These are phyloP conservation scores for Pichia sp. DNA, from an alignment of 1,139 yeast genomes.

Conservation along the genomic window DNA sequence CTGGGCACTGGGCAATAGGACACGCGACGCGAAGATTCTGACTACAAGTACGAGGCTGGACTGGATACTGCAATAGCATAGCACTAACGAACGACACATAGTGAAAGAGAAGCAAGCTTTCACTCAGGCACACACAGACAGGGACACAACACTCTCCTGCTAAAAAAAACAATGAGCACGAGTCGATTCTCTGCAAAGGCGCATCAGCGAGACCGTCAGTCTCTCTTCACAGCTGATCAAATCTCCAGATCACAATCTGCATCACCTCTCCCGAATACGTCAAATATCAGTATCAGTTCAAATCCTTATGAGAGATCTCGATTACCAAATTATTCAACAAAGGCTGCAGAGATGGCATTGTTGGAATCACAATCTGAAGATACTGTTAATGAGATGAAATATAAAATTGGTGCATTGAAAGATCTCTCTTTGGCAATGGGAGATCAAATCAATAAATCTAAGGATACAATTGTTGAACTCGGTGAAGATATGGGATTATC, in stretches of 20 bases:
- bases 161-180: slow-evolving; percentile 19
- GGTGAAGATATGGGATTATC: slow-evolving; percentile 37
- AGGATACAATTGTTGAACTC: slow-evolving; percentile 52
- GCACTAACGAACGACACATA: too few species aligned
- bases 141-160: too few species aligned
- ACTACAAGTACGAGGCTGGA: too few species aligned
- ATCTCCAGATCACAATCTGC: slow-evolving; percentile 6
- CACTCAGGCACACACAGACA: too few species aligned
- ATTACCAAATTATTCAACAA: slow-evolving; percentile 17
- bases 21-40: too few species aligned
- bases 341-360: slow-evolving; percentile 55
- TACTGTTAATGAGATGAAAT: slow-evolving; percentile 61
- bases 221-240: slow-evolving; percentile 20
- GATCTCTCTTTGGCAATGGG: slow-evolving; percentile 73
- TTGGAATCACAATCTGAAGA: slow-evolving; percentile 83
- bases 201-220: slow-evolving; percentile 26
- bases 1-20: too few species aligned
- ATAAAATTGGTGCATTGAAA: slow-evolving; percentile 65
- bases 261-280: slow-evolving; percentile 1
- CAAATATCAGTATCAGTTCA: not conserved
- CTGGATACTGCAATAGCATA: too few species aligned
- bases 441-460: slow-evolving; percentile 71
- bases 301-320: slow-evolving; percentile 26
- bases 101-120: not conserved
- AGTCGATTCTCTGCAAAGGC: slow-evolving; percentile 28